Evolutionary conservation across 768 basidiomycete species (phyloP).

Genomic region (Antrodiella citrinella): DNA sequence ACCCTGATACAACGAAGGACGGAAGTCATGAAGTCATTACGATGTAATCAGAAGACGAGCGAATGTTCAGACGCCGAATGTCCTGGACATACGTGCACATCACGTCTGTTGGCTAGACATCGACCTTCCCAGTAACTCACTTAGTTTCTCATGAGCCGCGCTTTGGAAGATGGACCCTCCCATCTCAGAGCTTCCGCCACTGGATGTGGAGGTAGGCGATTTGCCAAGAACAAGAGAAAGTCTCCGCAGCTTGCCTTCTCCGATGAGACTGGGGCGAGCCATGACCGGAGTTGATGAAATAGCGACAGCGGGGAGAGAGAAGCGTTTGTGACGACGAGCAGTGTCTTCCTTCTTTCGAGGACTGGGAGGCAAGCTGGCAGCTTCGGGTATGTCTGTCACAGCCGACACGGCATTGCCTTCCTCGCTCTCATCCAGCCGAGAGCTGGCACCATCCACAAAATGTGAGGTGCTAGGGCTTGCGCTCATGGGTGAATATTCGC

Average conservation of each 20-base stretch:
- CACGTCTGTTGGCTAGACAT: conserved; percentile 6
- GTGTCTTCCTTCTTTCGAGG: conserved; percentile 46
- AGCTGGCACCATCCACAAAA: conserved; percentile 12
- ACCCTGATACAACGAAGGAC: no score
- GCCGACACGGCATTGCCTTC: neutral
- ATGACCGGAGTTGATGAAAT: conserved; percentile 67
- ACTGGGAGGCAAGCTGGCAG: conserved; percentile 10
- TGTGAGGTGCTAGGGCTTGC: conserved; percentile 21
- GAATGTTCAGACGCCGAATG: no score
- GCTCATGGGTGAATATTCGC: conserved; percentile 3
- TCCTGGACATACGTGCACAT: no score
- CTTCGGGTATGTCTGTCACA: neutral
- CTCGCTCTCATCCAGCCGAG: conserved; percentile 14
- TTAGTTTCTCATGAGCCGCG: conserved; percentile 45
- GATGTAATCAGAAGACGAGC: no score
- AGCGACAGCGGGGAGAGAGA: conserved; percentile 72
- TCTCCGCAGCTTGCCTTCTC: conserved; percentile 35
- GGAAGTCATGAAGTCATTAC: neutral
- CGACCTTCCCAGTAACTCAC: conserved; percentile 40
- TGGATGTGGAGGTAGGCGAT: neutral
- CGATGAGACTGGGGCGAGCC: conserved; percentile 36
- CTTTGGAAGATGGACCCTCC: conserved; percentile 23
- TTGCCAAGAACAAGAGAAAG: conserved; percentile 53
- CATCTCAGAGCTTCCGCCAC: conserved; percentile 11
- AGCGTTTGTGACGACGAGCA: conserved; percentile 54